Evolutionary conservation across 1,284 basidiomycete genomes (phyloP), one percentile per base, ranked within the genome.

Genomic region (Moniliella sp.): DNA sequence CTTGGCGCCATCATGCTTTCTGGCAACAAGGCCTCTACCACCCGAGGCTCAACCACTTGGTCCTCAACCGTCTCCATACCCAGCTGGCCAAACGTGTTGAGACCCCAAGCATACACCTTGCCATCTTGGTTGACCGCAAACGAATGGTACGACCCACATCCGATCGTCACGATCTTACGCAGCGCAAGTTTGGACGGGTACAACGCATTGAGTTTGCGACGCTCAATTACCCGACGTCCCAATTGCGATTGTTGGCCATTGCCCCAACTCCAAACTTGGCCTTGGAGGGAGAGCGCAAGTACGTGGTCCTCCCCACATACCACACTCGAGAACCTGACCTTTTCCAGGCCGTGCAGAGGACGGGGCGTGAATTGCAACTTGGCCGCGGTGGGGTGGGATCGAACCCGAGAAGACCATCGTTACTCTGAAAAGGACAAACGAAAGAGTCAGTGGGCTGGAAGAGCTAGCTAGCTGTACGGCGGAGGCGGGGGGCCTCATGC

Each of bases 41-140:
- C 67, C 35, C 69, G 70, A 1, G 86, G 84, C 1, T 70, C 64
- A 29, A 71, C 68, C 27, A 91, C 68, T 17, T 66, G 66, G 12
- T 67, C 61, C 19, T 62, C 52, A 14, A 66, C 67, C 28, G 40
- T 32, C 4, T 56, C 57, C 5, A 72, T 66, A 19, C 76, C 77
- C 0, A 70, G 70, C 59, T 80, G 76, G 17, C 70, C 68, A 59
- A 70, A 70, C 25, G 69, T 75, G 62, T 93, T 91, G 39, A 86
- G 66, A 15, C 84, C 84, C 84, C 84, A 93, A 2, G 73, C 80
- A 69, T 74, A 88, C 3, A 84, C 77, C 30, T 70, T 70, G 23
- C 82, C 84, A 14, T 68, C 65, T 41, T 75, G 70, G 58, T 83
- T 76, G 40, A 91, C 73, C 3, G 83, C 84, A 48, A 88, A 91